Evolutionary conservation across 2,329 filamentous ascomycete genomes (phyloP).

Genomic region (Penicillium italicum): DNA sequence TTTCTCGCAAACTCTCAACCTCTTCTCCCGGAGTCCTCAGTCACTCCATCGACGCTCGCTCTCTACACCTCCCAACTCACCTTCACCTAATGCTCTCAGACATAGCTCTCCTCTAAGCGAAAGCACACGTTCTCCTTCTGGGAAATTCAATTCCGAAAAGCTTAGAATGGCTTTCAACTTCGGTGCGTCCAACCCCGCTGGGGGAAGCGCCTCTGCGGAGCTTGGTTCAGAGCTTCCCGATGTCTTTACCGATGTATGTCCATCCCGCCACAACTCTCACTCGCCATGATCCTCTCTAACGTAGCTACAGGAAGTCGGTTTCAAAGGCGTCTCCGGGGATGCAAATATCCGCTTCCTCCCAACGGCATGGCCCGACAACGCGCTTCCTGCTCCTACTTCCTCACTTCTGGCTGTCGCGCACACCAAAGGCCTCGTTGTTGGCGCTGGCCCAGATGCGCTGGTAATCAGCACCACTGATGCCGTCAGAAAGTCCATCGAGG

Average conservation of each 20-base stretch:
- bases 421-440: conserved; percentile 75
- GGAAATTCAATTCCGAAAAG: conserved; percentile 30
- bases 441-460: conserved; percentile 77
- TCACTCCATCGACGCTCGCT: conserved; percentile 46
- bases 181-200: conserved; percentile 46
- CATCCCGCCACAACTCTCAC: background rate
- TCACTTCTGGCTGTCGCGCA: conserved; percentile 83
- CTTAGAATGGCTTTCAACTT: conserved; percentile 63
- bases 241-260: conserved; percentile 72
- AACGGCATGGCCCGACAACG: conserved; percentile 66
- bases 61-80: conserved; percentile 32
- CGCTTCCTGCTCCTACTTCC: conserved; percentile 69
- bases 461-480: conserved; percentile 72
- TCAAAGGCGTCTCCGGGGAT: conserved; percentile 74
- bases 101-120: conserved; percentile 34
- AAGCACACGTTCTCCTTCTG: conserved; percentile 37
- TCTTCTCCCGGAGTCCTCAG: conserved; percentile 43
- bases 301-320: conserved; percentile 64
- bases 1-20: conserved; percentile 44
- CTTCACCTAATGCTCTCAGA: conserved; percentile 41
- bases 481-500: conserved; percentile 70
- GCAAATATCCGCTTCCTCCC: conserved; percentile 77
- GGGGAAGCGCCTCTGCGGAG: conserved; percentile 41
- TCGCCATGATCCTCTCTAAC: conserved; percentile 10
- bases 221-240: conserved; percentile 67